Conservation (phyloP, 768 basidiomycete species). For the Suillus alpinus region DNA sequence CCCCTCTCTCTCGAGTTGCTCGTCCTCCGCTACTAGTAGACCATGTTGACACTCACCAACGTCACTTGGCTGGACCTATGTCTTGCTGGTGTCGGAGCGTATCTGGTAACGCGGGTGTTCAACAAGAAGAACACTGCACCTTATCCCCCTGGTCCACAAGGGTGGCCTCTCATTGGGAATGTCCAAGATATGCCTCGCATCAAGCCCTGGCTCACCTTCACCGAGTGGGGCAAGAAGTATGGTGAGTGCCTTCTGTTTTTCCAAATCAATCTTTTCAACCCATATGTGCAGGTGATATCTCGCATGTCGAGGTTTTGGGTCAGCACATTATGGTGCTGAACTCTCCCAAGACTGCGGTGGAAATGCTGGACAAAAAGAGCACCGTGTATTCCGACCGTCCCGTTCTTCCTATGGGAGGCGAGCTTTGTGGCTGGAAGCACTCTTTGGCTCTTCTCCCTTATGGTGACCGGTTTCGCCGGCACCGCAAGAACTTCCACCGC, state of each 20-base stretch:
- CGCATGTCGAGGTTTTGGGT: conserved; percentile 56
- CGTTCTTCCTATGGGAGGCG: too few species aligned
- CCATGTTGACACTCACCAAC: conserved; percentile 19
- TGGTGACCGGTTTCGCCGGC: too few species aligned
- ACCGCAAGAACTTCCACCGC: too few species aligned
- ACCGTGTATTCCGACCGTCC: too few species aligned
- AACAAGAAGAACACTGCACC: conserved; percentile 20
- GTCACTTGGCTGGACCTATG: conserved; percentile 30
- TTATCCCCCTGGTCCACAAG: conserved; percentile 46
- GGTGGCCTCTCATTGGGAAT: conserved; percentile 45
- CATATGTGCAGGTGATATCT: conserved; percentile 48
- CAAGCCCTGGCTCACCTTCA: conserved; percentile 44
- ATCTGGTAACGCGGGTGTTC: conserved; percentile 21
- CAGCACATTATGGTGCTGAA: too few species aligned
- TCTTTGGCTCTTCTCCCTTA: too few species aligned
- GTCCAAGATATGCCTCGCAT: conserved; percentile 46
- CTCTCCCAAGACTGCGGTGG: too few species aligned
- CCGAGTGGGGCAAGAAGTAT: conserved; percentile 44
- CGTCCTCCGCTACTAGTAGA: too few species aligned
- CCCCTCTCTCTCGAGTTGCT: too few species aligned
- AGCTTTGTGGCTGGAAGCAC: too few species aligned
- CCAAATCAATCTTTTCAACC: neutral
- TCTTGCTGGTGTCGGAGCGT: conserved; percentile 27
- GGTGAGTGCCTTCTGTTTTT: conserved; percentile 22
- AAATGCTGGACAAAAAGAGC: too few species aligned